A percentile compares a stretch with the other conserved stretches of the same genome.
Evolutionary conservation across 2,329 filamentous ascomycete species (phyloP).

Genomic region (Ascochyta viciae-villosae): DNA sequence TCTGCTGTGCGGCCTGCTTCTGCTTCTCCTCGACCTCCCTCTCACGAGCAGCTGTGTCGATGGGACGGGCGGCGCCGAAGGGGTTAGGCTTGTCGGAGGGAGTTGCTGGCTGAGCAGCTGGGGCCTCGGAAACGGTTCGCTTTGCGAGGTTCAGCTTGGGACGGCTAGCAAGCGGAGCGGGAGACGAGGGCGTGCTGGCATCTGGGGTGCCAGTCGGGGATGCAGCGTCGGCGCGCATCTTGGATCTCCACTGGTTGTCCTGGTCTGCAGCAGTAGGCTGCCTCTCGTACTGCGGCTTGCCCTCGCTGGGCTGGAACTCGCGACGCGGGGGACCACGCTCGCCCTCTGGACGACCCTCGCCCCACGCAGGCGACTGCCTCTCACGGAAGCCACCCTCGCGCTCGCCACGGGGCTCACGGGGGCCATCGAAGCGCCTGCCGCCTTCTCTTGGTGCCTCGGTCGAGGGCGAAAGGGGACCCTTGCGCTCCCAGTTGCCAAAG

Average conservation of each 20-base stretch:
- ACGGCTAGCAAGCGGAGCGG: slow-evolving; percentile 71
- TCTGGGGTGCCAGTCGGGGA: slow-evolving; percentile 74
- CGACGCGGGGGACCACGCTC: slow-evolving; percentile 81
- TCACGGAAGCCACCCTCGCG: slow-evolving; percentile 16
- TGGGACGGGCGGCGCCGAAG: slow-evolving; percentile 91
- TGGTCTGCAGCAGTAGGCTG: slow-evolving; percentile 86
- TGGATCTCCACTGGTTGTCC: slow-evolving; percentile 90
- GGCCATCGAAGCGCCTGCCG: slow-evolving; percentile 62
- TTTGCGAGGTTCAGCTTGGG: slow-evolving; percentile 89
- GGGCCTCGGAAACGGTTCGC: slow-evolving; percentile 83
- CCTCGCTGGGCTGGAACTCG: slow-evolving; percentile 64
- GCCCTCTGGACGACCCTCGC: slow-evolving; percentile 71
- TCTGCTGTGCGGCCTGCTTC: slow-evolving; percentile 74
- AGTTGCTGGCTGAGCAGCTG: slow-evolving; percentile 54
- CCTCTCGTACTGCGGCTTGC: slow-evolving; percentile 70
- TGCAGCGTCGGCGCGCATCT: slow-evolving; percentile 85
- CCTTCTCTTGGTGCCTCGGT: slow-evolving; percentile 60
- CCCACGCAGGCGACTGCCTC: slow-evolving; percentile 74
- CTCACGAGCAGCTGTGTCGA: slow-evolving; percentile 90
- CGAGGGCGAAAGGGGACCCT: slow-evolving; percentile 83
- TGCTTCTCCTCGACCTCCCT: slow-evolving; percentile 90
- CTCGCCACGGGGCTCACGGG: slow-evolving; percentile 45
- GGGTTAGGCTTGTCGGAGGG: slow-evolving; percentile 81
- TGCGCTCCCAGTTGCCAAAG: slow-evolving; percentile 92
- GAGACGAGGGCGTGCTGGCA: slow-evolving; percentile 76